Percentiles rank a stretch among this genome's conserved stretches.
Conservation (phyloP, 2,329 filamentous ascomycete genomes). For the Arthrobotrys musiformis region DNA sequence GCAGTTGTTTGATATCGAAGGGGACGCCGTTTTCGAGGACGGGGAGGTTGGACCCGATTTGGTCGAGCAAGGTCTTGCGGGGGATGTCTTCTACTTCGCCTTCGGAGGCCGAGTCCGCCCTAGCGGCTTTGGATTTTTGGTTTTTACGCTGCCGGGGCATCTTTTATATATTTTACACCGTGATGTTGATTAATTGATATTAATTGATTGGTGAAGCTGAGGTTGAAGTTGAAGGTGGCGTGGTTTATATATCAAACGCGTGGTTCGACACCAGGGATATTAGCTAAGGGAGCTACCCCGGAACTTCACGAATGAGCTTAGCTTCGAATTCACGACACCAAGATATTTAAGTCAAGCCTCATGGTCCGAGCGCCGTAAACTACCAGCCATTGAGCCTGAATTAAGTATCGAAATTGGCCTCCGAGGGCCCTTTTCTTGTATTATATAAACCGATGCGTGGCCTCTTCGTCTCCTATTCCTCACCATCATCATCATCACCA, state of each 20-base stretch:
- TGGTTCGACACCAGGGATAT: background rate
- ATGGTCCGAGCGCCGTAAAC: slow-evolving; percentile 51
- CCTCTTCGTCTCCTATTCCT: slow-evolving; percentile 5
- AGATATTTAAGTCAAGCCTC: background rate
- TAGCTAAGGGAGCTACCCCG: slow-evolving; percentile 30
- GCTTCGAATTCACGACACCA: slow-evolving; percentile 1
- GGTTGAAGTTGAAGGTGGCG: background rate
- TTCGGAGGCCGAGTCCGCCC: slow-evolving; percentile 61
- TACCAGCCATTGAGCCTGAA: slow-evolving; percentile 44
- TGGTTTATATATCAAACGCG: background rate
- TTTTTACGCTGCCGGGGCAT: slow-evolving; percentile 53
- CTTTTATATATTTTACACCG: too few species aligned
- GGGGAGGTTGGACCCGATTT: slow-evolving; percentile 71
- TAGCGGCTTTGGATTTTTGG: slow-evolving; percentile 61
- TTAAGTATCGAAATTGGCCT: background rate
- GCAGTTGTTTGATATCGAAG: slow-evolving; percentile 31
- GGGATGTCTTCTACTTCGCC: slow-evolving; percentile 59
- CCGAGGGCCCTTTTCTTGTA: background rate
- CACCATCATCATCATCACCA: background rate
- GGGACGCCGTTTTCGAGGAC: slow-evolving; percentile 51
- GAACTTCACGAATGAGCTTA: background rate
- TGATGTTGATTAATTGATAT: background rate
- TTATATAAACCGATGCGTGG: slow-evolving; percentile 9
- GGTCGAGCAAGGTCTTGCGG: slow-evolving; percentile 76
- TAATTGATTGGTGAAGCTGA: too few species aligned